A percentile compares a stretch with the other conserved stretches of the same genome.
Evolutionary conservation across 2,329 filamentous ascomycete genomes (phyloP).

Genomic region (Epichloe gansuensis): DNA sequence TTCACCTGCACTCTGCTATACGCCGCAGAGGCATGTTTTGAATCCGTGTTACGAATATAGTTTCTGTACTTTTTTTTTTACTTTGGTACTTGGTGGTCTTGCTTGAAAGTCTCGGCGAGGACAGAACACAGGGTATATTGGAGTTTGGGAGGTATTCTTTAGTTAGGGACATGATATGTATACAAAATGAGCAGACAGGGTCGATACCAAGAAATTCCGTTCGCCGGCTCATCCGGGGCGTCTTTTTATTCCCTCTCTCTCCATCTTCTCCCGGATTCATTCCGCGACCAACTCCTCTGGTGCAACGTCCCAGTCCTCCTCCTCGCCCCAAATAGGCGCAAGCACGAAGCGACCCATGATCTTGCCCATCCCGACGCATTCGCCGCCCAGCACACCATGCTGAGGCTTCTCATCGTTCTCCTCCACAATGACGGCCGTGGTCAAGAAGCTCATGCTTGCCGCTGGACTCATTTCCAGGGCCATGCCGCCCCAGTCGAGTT

Average conservation of each 20-base stretch:
- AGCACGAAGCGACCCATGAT: constrained; percentile 51
- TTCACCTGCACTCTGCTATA: background rate
- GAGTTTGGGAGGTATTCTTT: background rate
- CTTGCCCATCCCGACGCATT: constrained; percentile 49
- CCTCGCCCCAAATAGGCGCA: constrained; percentile 45
- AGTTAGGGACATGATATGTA: too few species aligned
- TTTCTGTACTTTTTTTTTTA: background rate
- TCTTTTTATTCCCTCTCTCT: background rate
- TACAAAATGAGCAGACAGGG: too few species aligned
- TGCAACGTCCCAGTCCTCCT: constrained; percentile 41
- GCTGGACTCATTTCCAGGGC: constrained; percentile 39
- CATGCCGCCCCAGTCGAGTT: constrained; percentile 51
- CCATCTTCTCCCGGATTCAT: background rate
- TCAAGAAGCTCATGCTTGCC: constrained; percentile 43
- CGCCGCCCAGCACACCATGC: constrained; percentile 30
- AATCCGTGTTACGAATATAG: background rate
- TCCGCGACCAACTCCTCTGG: constrained; percentile 19
- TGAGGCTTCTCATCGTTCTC: constrained; percentile 41
- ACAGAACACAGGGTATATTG: background rate
- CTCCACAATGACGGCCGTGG: constrained; percentile 47
- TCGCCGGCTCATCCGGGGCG: background rate
- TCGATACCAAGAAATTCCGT: too few species aligned
- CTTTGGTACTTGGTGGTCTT: background rate
- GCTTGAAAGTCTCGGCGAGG: background rate
- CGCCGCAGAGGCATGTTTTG: background rate